Evolutionary conservation across 2,329 filamentous ascomycete genomes (phyloP), one percentile per base, ranked within the genome.

Genomic region (Fusarium sp.): DNA sequence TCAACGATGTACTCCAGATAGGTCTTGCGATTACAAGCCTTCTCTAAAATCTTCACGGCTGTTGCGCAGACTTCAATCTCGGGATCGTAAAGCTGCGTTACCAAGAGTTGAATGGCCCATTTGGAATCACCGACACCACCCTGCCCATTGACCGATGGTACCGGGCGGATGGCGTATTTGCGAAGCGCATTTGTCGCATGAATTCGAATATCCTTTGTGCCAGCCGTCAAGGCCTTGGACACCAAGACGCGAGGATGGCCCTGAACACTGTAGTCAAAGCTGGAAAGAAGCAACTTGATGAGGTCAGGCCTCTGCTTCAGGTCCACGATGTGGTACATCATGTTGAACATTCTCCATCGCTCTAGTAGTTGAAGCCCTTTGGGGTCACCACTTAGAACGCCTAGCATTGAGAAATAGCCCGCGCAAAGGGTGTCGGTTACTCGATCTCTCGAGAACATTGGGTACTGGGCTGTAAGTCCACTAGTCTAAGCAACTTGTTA

Each of bases 291-390:
- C 12, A 95, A 86, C 77, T 94, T 93, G 77, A 98, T 93, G 62
- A 99, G 84, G 77, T 99, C 96, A 44, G 95, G 93, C 4, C 96
- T 91, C 78, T 96, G 92, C 73, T 92, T 93, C 43, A 97, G 85
- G 76, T 98, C 95, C 60, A 98, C 88, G 65, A 99, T 97, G 79
- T 98, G 96, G 77, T 99, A 99, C 85, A 98, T 97, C 93, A 99
- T 99, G 80, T 98, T 98, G 81, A 98, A 94, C 86, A 99, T 97
- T 73, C 94, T 93, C 95, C 96, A 98, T 73, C 93, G 86, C 78
- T 98, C 95, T 76, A 99, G 88, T 82, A 99, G 95, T 65, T 92
- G 89, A 24, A 98, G 85, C 1, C 96, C 96, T 72, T 91, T 93
- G 0, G 87, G 83, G 74, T 97, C 93, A 54, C 91, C 91, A 73